Evolutionary conservation across 2,329 filamentous ascomycete genomes (phyloP), one percentile per base, ranked within the genome.

Genomic region (Epichloe elymi): DNA sequence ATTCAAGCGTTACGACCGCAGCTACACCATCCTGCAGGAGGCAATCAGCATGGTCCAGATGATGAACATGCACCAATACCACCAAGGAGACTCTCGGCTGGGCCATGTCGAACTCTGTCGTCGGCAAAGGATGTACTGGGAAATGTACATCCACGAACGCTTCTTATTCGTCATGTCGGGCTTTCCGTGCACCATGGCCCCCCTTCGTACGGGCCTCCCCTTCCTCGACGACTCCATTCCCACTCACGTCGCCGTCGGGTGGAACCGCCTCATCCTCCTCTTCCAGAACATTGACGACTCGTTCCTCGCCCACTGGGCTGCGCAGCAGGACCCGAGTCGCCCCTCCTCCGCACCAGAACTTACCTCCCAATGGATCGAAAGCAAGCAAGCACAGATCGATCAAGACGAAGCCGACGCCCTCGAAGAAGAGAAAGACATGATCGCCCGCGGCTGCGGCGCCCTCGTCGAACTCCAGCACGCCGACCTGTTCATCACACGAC

Each of bases 161-260:
- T 79, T 79, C 57, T 58, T 75, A n/a, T 72, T 72, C 36, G 71
- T 79, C 26, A 64, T 74, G 4, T 70, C 75, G 39, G 74, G 74
- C 42, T 70, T 70, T 5, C 66, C 68, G 2, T 64, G 65, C 30
- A 59, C 63, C 15, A 58, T 70, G 53, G 56, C 57, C 8, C 63
- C 63, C 0, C 62, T 70, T 6, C 51, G 55, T 15, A 60, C 60
- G 1, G 63, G 63, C 4, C 56, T 64, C 66, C 66, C 65, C 1
- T 43, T 59, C 2, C 37, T 57, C 10, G 69, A 71, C 53, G 50
- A 57, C 2, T 60, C 56, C 20, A 67, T 70, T 15, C 66, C 67
- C 0, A 52, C 61, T 5, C 57, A 68, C 42, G 64, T 71, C 35
- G 60, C 68, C 15, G 52, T 61, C 35, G 68, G 67, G 2, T 71